Conservation (phyloP, 768 basidiomycete species). For the Tulasnella calospora region DNA sequence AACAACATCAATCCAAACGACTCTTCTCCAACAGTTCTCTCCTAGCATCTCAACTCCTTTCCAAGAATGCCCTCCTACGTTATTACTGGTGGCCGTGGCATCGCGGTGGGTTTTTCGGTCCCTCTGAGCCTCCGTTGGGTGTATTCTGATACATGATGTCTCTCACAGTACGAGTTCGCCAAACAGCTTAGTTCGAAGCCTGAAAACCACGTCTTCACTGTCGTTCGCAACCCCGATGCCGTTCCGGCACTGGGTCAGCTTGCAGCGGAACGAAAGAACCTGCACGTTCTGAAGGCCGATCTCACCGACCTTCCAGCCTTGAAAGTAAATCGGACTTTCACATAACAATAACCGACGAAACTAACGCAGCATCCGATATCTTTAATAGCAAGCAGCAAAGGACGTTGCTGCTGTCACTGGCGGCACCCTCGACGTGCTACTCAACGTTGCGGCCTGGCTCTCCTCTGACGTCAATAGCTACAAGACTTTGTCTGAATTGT, state of each 20-base stretch:
- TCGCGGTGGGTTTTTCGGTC: slow-evolving; percentile 29
- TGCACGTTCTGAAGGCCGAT: slow-evolving; percentile 41
- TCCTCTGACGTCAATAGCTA: background rate
- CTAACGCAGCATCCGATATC: background rate
- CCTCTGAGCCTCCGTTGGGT: background rate
- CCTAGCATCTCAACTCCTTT: background rate
- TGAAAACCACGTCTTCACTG: slow-evolving; percentile 33
- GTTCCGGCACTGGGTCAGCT: slow-evolving; percentile 30
- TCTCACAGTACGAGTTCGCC: slow-evolving; percentile 29
- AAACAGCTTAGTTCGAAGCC: slow-evolving; percentile 31
- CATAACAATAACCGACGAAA: too few species aligned
- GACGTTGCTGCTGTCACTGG: slow-evolving; percentile 22
- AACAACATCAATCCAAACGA: background rate
- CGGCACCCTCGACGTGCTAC: slow-evolving; percentile 26
- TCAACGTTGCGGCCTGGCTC: slow-evolving; percentile 23
- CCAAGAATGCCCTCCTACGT: slow-evolving; percentile 31
- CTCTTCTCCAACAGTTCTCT: background rate
- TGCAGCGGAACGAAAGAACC: slow-evolving; percentile 30
- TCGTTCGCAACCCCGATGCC: slow-evolving; percentile 33
- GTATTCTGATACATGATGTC: slow-evolving; percentile 25
- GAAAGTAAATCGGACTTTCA: slow-evolving; percentile 31
- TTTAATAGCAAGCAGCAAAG: slow-evolving; percentile 24
- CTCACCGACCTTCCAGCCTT: slow-evolving; percentile 36
- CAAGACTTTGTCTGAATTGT: slow-evolving; percentile 3
- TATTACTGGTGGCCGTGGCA: slow-evolving; percentile 34